Evolutionary conservation across 2,329 filamentous ascomycete genomes (phyloP), one percentile per base, ranked within the genome.

Genomic region (Aspergillus cejpii): DNA sequence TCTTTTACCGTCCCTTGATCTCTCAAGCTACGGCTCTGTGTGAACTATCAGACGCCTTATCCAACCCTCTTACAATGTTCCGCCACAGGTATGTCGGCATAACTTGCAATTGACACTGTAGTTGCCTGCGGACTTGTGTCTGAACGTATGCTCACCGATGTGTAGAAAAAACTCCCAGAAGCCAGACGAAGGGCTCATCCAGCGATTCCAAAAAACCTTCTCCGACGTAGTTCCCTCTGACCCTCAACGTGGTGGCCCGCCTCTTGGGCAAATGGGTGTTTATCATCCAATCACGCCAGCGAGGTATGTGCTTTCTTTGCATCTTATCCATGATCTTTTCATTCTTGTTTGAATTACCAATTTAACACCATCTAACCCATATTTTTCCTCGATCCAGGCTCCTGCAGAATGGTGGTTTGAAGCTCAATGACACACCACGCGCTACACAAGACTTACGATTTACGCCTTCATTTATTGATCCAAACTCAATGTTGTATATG

Each of bases 381-480:
- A 37, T 26, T 17, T 12, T 15, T 39, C 17, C n/a, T 15, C 39
- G n/a, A 27, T 37, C 47, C 58, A 76, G 72, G 53, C 63, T 68
- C 37, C 67, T 66, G 50, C 71, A 73, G 39, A 64, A 68, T 34
- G 68, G 75, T 28, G 71, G 74, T 45, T 67, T 79, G 52, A 87
- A 87, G 64, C 85, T 92, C 67, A 80, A 85, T 59, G 88, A 95
- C 60, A 84, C 86, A 3, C 87, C 88, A 4, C 80, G 85, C 63
- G 85, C 83, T 14, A 79, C 84, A 33, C 82, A 85, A 59, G 89
- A 96, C 56, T 92, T 90, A 83, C 80, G 85, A 54, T 89, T 95
- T 60, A 94, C 90, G 2, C 88, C 90, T 3, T 92, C 89, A 17
- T 74, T 94, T 45, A 78, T 97, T 62, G 91, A 97, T 62, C 82